Base-by-base conservation (phyloP, 768 basidiomycete species). In the Serendipita indica region DNA sequence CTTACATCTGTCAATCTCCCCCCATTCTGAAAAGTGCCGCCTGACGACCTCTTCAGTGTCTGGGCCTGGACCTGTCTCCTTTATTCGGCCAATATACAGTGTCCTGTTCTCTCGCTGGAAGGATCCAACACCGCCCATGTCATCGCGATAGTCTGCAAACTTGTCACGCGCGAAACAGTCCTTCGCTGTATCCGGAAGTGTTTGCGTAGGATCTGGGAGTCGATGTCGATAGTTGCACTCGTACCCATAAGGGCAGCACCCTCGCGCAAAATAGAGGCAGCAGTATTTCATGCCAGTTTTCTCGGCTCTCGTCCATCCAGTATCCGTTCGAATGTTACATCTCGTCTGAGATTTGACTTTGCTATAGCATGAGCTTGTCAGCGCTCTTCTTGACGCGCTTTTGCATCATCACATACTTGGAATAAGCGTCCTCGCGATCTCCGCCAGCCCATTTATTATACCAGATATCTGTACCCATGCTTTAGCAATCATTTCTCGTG, bases 371-470 rank as follows among this genome's bases (percentile, higher is more conserved):
- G 43, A 13, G 5, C 14, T n/a, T 45, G 43, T 59, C 18, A 59
- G 57, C 25, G 27, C 13, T 20, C 3, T 13, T 14, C 20, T 25
- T 54, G 63, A 12, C 66, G 60, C 37, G 28, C 2, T 16, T 58
- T 56, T 33, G 22, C 60, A 25, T 20, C 16, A 57, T 13, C 6
- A 57, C 84, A 60, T 63, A 91, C 92, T 91, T 94, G 33, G 92
- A 93, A 68, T 97, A 91, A 60, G 81, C 86, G 68, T 99, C 94
- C 69, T 97, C 96, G 30, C 90, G 81, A 69, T 99, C 96, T 59
- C 94, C 96, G 58, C 96, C 96, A n/a, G 96, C 96, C 94, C 94
- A 98, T 73, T 96, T 94, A 72, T 97, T 92, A 69, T 94, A 98
- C 94, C 96, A 99, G 57, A 94, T 87, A 71, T 99, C 88, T 87